Evolutionary conservation across 441 rosid species (phyloP), one percentile per base, ranked within the genome.

Genomic region (Dalechampia spathulata): DNA sequence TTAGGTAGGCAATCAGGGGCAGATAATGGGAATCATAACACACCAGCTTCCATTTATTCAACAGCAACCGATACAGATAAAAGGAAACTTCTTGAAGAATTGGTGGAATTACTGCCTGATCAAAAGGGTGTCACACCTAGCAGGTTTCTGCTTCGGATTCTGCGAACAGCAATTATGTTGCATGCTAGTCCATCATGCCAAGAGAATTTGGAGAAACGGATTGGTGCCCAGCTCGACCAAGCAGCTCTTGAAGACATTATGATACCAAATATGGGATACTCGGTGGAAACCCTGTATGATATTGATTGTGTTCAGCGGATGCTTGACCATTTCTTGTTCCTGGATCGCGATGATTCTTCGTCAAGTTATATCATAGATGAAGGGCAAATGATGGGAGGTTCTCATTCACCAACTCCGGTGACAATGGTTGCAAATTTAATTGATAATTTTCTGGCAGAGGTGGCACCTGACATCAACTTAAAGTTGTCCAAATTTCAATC

Each of bases 401-500:
- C 85, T 26, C 80, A 75, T 61, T 65, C 85, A 21, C 74, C 70
- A 28, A 84, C 72, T 19, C 81, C 94, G 16, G 61, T 82, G 56
- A 77, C 77, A 47, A 67, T 77, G 78, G 96, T 92, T n/a, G 90
- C 92, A 28, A 79, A 77, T 61, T 70, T 92, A 50, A 76, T 89
- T 19, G 97, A 92, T 58, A 81, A 79, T 5, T 92, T 81, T 70
- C 79, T 92, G 43, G 91, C 92, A 8, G 96, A 92, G 73, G 99
- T 92, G 47, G 97, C 96, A 2, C 82, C 97, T 9, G 97, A 92
- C 69, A 90, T 75, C 27, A 92, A 92, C 77, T 70, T 92, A 72
- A 92, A 85, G 79, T 48, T 74, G 45, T 50, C 78, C 1, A 85
- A 89, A 62, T 89, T 92, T 70, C 87, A 80, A 65, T 72, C 96